A percentile compares a stretch with the other conserved stretches of the same genome.
These are phyloP conservation scores for Apophysomyces sp. DNA, from an alignment of 371 early-diverging fungal species.

Conservation along the genomic window DNA sequence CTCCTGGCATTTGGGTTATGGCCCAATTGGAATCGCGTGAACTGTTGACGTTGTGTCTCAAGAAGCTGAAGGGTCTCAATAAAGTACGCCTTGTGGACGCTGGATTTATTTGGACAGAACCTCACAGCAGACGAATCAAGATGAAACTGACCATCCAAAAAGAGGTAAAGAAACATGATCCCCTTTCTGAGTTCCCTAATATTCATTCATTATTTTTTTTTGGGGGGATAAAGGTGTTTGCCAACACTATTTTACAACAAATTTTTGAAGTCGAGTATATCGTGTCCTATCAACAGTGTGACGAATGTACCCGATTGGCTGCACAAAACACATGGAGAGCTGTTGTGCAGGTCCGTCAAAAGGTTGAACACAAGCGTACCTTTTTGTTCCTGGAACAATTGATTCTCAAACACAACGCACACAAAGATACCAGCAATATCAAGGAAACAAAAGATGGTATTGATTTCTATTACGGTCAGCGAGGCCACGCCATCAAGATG, in stretches of 20 bases:
- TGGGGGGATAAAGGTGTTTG: constrained; percentile 65
- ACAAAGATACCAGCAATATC: constrained; percentile 97
- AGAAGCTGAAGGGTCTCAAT: constrained; percentile 87
- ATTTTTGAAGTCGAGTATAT: constrained; percentile 95
- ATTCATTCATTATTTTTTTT: not conserved
- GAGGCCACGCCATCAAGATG: constrained; percentile 95
- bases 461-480: constrained; percentile 97
- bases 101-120: constrained; percentile 99
- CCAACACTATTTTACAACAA: constrained; percentile 94
- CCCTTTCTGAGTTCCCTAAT: not conserved
- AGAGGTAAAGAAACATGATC: constrained; percentile 58
- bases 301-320: constrained; percentile 96
- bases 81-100: constrained; percentile 97
- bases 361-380: constrained; percentile 96
- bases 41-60: constrained; percentile 92
- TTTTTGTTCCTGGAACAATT: constrained; percentile 99
- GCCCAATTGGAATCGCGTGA: constrained; percentile 94
- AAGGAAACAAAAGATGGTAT: constrained; percentile 97
- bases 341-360: constrained; percentile 98
- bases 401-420: constrained; percentile 97
- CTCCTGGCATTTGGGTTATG: constrained; percentile 91
- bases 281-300: constrained; percentile 94
- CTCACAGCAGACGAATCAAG: constrained; percentile 92
- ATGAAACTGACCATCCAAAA: constrained; percentile 98
- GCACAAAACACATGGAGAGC: constrained; percentile 99